phyloP scores from a whole-genome alignment of 192 early-diverging fungal genomes.

The Coemansia sp. region DNA sequence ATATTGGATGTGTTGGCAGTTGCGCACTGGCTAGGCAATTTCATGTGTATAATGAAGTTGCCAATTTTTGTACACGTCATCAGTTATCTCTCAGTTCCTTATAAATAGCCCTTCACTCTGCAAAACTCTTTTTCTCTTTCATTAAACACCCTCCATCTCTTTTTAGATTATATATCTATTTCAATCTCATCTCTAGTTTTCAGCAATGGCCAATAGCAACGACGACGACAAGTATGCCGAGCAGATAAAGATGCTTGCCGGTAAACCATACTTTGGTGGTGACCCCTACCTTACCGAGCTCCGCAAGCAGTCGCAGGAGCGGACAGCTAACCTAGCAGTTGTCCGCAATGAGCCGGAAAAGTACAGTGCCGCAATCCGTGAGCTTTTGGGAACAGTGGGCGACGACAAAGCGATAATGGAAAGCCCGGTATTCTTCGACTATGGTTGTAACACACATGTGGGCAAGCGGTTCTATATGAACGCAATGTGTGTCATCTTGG shows the following conservation, averaged over 20 bases:
- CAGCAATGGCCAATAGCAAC: not conserved
- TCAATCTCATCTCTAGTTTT: not conserved
- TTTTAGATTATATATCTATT: too few species aligned
- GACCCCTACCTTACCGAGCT: conserved; percentile 56
- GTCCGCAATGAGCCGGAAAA: conserved; percentile 29
- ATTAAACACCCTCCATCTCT: too few species aligned
- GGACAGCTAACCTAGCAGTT: conserved; percentile 23
- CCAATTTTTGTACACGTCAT: too few species aligned
- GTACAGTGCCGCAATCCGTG: conserved; percentile 25
- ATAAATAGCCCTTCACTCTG: too few species aligned
- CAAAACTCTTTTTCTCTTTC: too few species aligned
- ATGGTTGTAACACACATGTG: conserved; percentile 73
- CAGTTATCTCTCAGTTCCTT: too few species aligned
- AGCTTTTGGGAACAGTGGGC: conserved; percentile 60
- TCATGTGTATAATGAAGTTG: too few species aligned
- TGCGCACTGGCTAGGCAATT: too few species aligned
- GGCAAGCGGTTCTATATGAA: conserved; percentile 79
- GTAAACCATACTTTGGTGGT: conserved; percentile 58
- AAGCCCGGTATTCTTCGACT: conserved; percentile 72
- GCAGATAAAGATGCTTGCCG: conserved; percentile 65
- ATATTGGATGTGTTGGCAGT: too few species aligned
- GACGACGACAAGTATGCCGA: conserved; percentile 27
- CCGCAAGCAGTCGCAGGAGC: conserved; percentile 36
- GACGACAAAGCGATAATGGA: conserved; percentile 61
- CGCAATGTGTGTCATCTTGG: conserved; percentile 71